These are phyloP conservation scores for Suillus hirtellus DNA, from an alignment of 768 basidiomycete species.

Conservation along the genomic window DNA sequence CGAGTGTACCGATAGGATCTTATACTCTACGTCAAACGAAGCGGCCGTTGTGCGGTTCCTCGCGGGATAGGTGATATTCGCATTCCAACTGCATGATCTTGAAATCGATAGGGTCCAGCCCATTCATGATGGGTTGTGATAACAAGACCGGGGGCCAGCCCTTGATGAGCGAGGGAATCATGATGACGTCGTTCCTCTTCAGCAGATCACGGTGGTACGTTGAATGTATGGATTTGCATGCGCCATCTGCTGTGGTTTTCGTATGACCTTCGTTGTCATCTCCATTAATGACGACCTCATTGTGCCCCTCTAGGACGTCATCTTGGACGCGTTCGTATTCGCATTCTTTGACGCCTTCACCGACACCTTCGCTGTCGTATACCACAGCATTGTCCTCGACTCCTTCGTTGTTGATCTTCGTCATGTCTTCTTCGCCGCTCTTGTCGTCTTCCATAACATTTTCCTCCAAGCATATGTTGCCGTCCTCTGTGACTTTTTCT, in stretches of 20 bases:
- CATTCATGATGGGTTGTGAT: background rate
- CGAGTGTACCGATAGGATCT: background rate
- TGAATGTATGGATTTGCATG: background rate
- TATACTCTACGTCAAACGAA: background rate
- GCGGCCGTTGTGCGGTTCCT: background rate
- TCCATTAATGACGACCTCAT: background rate
- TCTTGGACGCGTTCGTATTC: background rate
- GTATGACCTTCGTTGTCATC: background rate
- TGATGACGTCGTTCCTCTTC: background rate
- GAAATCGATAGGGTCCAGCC: background rate
- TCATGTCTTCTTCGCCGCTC: background rate
- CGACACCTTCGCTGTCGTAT: background rate
- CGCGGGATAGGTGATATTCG: background rate
- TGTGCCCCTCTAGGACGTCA: background rate
- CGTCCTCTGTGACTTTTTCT: background rate
- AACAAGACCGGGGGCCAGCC: conserved; percentile 4
- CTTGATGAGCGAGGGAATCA: background rate
- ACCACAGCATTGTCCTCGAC: background rate
- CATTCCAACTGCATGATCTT: conserved; percentile 1
- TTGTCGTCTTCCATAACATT: background rate
- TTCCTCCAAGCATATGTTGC: background rate
- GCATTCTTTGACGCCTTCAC: background rate
- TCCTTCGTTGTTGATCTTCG: background rate
- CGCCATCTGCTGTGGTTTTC: background rate
- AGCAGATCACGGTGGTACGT: background rate